phyloP scores from a whole-genome alignment of 257 asterid species.

The Marsdenia floribunda region DNA sequence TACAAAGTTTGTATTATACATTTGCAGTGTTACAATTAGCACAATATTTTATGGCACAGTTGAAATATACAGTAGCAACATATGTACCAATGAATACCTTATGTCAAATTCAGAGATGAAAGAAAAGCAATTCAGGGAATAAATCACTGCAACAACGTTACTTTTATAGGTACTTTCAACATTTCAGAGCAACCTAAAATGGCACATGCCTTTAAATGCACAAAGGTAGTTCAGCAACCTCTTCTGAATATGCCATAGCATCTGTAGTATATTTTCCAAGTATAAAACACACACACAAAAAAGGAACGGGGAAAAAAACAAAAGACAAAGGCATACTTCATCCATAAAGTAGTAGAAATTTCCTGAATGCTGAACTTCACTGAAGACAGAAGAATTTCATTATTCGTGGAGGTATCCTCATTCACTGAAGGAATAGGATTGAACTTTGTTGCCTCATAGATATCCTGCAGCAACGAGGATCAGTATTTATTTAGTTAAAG shows the following conservation, averaged over 20 bases:
- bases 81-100: background rate
- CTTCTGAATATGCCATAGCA: no score
- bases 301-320: no score
- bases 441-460: conserved; percentile 90
- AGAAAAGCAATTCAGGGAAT: background rate
- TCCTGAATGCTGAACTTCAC: conserved; percentile 59
- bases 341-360: conserved; percentile 45
- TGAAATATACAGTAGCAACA: background rate
- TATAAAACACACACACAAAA: background rate
- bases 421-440: conserved; percentile 52
- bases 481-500: background rate
- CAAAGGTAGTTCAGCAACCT: background rate
- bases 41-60: background rate
- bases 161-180: background rate
- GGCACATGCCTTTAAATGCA: background rate
- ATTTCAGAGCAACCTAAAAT: background rate
- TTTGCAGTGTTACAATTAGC: background rate
- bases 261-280: background rate
- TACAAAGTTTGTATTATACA: background rate
- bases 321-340: conserved; percentile 41
- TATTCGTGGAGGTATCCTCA: conserved; percentile 52
- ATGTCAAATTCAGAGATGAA: background rate
- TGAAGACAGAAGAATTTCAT: conserved; percentile 58
- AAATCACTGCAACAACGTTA: background rate
- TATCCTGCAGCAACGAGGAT: conserved; percentile 54